Evolutionary conservation across 495 filamentous ascomycete species (phyloP).

Genomic region (Jackrogersella multiformis): DNA sequence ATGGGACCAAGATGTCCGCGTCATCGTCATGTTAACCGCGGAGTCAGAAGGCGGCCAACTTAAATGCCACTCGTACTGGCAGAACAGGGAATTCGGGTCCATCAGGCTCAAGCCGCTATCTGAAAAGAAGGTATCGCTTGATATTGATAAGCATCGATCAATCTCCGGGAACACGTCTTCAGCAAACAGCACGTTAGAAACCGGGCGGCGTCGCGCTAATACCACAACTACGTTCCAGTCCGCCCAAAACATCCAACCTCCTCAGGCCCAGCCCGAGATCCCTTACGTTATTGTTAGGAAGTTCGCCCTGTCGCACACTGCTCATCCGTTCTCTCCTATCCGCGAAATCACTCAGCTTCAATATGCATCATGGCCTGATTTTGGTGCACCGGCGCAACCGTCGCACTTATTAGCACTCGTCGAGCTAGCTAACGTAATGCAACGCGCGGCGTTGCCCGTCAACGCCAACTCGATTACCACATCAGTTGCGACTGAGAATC

Average conservation of each 20-base stretch:
- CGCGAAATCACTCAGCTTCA: conserved; percentile 96
- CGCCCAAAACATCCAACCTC: conserved; percentile 21
- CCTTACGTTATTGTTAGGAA: conserved; percentile 86
- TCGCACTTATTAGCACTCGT: conserved; percentile 85
- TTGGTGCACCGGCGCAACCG: conserved; percentile 90
- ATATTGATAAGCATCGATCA: conserved; percentile 63
- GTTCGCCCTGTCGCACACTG: conserved; percentile 81
- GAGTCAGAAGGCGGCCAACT: conserved; percentile 93
- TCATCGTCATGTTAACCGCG: conserved; percentile 96
- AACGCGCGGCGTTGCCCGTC: conserved; percentile 53
- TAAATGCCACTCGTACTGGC: conserved; percentile 96
- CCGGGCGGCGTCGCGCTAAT: conserved; percentile 43
- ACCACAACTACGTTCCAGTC: conserved; percentile 39
- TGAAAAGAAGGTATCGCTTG: conserved; percentile 80
- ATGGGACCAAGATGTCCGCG: conserved; percentile 95
- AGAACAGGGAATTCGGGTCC: conserved; percentile 78
- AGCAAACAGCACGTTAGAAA: conserved; percentile 38
- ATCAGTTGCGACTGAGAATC: conserved; percentile 44
- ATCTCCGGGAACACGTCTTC: conserved; percentile 33
- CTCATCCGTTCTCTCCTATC: conserved; percentile 82
- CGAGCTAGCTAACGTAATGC: conserved; percentile 79
- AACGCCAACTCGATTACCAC: conserved; percentile 45
- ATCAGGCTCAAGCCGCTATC: conserved; percentile 80
- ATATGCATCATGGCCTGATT: conserved; percentile 95
- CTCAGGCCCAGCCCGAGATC: conserved; percentile 56